phyloP scores from a whole-genome alignment of 2,329 filamentous ascomycete species.

The Fusarium sororula region DNA sequence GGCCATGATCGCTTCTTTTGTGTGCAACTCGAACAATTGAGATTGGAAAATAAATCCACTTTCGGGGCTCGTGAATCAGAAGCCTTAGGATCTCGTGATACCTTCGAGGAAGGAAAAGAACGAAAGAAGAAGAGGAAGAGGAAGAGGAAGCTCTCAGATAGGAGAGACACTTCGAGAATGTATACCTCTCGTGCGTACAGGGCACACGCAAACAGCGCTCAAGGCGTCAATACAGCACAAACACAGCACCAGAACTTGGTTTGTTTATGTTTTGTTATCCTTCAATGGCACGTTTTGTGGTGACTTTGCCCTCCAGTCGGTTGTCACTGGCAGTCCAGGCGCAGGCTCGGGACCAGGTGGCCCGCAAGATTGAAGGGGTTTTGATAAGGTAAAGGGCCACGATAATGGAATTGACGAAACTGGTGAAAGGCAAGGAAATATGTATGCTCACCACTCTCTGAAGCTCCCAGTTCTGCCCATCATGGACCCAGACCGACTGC shows the following conservation, averaged over 20 bases:
- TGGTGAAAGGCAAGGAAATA: neutral
- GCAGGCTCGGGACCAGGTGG: neutral
- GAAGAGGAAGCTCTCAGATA: neutral
- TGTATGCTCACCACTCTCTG: slow-evolving; percentile 50
- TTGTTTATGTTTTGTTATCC: neutral
- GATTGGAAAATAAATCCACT: neutral
- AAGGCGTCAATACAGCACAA: neutral
- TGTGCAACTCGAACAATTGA: slow-evolving; percentile 5
- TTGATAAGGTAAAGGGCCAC: neutral
- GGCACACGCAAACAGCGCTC: neutral
- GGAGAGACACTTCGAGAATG: neutral
- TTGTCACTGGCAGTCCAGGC: slow-evolving; percentile 10
- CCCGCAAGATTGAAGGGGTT: neutral
- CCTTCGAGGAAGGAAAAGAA: neutral
- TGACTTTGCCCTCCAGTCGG: neutral
- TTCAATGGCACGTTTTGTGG: neutral
- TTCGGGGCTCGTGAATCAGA: slow-evolving; percentile 18
- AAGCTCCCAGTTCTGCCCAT: slow-evolving; percentile 50
- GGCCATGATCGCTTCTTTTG: slow-evolving; percentile 36
- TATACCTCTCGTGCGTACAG: neutral
- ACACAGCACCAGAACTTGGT: neutral
- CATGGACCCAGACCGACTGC: slow-evolving; percentile 55
- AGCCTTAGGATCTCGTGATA: neutral
- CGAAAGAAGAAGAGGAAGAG: neutral
- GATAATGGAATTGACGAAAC: neutral